Percentiles rank a stretch among this genome's conserved stretches.
phyloP scores from a whole-genome alignment of 495 filamentous ascomycete species.

The Neurospora sp. region DNA sequence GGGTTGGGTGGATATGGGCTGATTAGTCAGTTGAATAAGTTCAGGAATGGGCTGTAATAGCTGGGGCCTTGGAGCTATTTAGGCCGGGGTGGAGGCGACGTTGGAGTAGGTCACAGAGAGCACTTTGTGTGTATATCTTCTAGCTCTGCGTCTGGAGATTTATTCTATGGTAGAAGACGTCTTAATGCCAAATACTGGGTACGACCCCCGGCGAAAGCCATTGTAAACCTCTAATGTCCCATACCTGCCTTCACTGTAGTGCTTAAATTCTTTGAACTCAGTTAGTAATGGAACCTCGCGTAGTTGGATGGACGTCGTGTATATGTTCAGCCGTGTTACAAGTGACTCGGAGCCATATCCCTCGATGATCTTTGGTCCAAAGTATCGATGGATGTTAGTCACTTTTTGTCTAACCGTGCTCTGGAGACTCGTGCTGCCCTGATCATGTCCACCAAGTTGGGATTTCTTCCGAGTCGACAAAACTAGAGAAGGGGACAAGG shows the following conservation, averaged over 20 bases:
- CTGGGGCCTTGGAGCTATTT: background rate
- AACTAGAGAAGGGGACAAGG: background rate
- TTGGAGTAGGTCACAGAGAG: background rate
- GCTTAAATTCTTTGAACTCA: background rate
- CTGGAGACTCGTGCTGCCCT: background rate
- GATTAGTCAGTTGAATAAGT: slow-evolving; percentile 67
- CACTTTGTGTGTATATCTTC: background rate
- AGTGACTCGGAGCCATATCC: background rate
- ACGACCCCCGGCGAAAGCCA: background rate
- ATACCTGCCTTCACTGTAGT: background rate
- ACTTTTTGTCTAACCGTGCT: background rate
- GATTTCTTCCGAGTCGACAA: background rate
- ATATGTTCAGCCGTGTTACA: background rate
- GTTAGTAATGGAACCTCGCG: background rate
- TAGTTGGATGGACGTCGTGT: background rate
- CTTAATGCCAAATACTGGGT: background rate
- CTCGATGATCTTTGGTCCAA: background rate
- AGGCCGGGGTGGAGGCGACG: background rate
- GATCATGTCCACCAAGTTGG: background rate
- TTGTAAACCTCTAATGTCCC: background rate
- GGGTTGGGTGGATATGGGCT: slow-evolving; percentile 58
- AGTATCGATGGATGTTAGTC: background rate
- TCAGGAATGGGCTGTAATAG: slow-evolving; percentile 61
- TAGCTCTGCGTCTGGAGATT: background rate
- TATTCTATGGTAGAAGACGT: background rate